Base-by-base conservation (phyloP, 345 rosid genomes). In the Gossypium herbaceum region DNA sequence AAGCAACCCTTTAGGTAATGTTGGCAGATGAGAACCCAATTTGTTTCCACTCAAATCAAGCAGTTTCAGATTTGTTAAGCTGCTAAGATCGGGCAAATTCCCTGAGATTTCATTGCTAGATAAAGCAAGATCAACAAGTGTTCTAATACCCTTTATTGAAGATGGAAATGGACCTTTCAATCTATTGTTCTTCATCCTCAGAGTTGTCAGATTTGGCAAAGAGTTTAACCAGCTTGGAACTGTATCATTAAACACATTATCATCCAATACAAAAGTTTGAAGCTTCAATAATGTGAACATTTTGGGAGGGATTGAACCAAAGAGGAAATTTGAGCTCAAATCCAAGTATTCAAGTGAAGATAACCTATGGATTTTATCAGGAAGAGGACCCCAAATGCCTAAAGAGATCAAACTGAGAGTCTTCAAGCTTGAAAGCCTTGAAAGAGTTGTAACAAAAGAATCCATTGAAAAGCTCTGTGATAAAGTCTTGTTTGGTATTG, bases 361-460 rank as follows among this genome's bases (percentile, higher is more conserved):
- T 22, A 95, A 75, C 84, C 98, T 71, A 75, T 87, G 96, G 73
- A 95, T 91, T 78, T 93, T 95, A 71, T 87, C 90, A 50, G 99
- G 97, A 22, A 95, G 77, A 39, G 89, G 84, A 27, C 99, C 99
- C 92, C 92, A 91, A 62, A 95, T 91, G 59, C 99, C 99, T 81
- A 95, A 57, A 75, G 97, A 90, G 65, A 91, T 96, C 73, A 95
- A 84, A 71, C 90, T 83, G 68, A 95, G 85, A 71, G 87, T 87
- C 78, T 78, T 93, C 84, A 95, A 87, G 85, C 84, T 87, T 57
- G 90, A 60, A 63, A 95, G 83, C 88, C 99, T 87, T 62, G 99
- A 82, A 83, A 91, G 78, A 19, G 98, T 95, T 12, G 99, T 95
- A 41, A 81, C 83, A 73, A 95, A 85, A 25, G 98, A 93, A 83